phyloP scores from a whole-genome alignment of 208 protist species.

The Wallacemonas sp. region DNA sequence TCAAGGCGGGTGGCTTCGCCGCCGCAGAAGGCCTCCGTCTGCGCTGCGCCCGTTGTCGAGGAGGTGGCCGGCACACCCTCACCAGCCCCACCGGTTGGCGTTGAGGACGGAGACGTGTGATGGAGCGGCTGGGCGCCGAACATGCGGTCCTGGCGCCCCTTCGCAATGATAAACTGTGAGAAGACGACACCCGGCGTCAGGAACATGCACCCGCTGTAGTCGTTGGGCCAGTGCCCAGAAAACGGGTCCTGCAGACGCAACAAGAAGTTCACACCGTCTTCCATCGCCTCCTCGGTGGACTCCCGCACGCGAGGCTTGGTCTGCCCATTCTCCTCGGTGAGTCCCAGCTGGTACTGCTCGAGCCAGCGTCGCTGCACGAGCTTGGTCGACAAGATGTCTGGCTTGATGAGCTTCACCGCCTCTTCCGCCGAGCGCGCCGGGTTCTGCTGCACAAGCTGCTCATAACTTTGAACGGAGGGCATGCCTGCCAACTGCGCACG shows the following conservation, averaged over 20 bases:
- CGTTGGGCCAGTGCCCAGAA: slow-evolving; percentile 97
- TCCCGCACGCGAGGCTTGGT: slow-evolving; percentile 1
- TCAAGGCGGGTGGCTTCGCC: slow-evolving; percentile 66
- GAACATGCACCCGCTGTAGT: slow-evolving; percentile 97
- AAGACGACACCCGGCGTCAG: slow-evolving; percentile 93
- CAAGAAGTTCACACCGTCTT: slow-evolving; percentile 70
- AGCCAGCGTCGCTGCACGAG: slow-evolving; percentile 41
- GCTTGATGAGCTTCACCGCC: slow-evolving; percentile 6
- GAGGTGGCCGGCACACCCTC: not conserved
- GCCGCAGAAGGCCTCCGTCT: slow-evolving; percentile 44
- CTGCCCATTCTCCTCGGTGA: slow-evolving; percentile 16
- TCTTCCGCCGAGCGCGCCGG: slow-evolving; percentile 12
- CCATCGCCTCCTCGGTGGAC: slow-evolving; percentile 41
- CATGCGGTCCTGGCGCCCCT: slow-evolving; percentile 57
- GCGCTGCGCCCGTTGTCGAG: slow-evolving; percentile 7
- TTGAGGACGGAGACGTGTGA: slow-evolving; percentile 24
- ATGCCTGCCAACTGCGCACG: slow-evolving; percentile 52
- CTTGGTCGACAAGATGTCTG: slow-evolving; percentile 39
- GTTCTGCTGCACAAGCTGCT: slow-evolving; percentile 17
- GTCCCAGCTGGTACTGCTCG: slow-evolving; percentile 70
- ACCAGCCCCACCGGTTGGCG: not conserved
- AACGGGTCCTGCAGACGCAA: slow-evolving; percentile 83
- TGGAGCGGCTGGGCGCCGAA: slow-evolving; percentile 55
- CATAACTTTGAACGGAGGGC: slow-evolving; percentile 28
- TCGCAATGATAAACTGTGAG: slow-evolving; percentile 86